Base-by-base conservation (phyloP, 2,329 filamentous ascomycete genomes). In the Pseudogymnoascus sp. region DNA sequence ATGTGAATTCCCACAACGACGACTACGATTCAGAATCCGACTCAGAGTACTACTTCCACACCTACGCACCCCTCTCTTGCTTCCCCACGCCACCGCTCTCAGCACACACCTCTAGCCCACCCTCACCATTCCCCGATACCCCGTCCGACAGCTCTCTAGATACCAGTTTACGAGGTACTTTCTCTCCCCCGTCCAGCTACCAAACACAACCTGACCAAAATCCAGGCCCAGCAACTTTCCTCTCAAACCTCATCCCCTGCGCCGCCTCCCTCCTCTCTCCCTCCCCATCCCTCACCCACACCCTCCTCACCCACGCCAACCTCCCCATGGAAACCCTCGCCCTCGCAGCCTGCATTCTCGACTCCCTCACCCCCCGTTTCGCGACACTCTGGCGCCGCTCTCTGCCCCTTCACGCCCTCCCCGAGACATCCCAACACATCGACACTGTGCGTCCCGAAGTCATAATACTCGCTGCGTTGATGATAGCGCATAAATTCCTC, bases 61-160 rank as follows among this genome's bases (percentile, higher is more conserved):
- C 84, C 66, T 88, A 88, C 73, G 81, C 84, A 58, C 86, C 86
- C 8, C 77, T 88, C 60, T 88, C 85, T 31, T 87, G 85, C 72
- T 79, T 88, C 21, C 86, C 86, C 21, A 88, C 86, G 60, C 86
- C 86, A 65, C 86, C 86, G 48, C 80, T 80, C 9, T 86, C 82
- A 48, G 67, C 64, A 10, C 65, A 66, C 52, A 65, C 66, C 33
- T 45, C 40, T 40, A 67, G 61, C 61, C 64, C 62, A 36, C 61
- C 62, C 1, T 62, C 65, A 10, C 64, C 64, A 35, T 65, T 65
- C 4, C 64, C 67, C 25, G 62, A 66, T 39, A 48, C 39, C 29
- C 61, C 65, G 60, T 64, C 64, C 27, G 65, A 68, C 55, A 69
- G 37, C 67, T 72, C 61, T 65, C 71, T 8, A 62, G 66, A 42